Base-by-base conservation (phyloP, 2,329 filamentous ascomycete genomes). In the Cordyceps cicadae region DNA sequence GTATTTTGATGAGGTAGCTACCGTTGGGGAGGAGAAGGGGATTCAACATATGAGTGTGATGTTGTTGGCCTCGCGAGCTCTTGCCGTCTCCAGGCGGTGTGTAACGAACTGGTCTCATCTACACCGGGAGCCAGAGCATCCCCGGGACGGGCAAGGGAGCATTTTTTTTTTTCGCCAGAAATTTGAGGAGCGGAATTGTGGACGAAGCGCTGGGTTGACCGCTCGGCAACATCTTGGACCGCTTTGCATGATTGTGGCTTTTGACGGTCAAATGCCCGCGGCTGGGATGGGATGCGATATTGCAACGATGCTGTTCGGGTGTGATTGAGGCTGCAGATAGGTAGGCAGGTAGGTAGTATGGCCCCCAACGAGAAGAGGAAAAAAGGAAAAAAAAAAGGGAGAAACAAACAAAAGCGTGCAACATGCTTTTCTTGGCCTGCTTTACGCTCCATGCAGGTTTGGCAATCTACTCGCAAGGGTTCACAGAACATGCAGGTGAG, bases 281-380 rank as follows among this genome's bases (percentile, higher is more conserved):
- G 46, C 19, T 48, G 26, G 24, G 24, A 24, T 24, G 24, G 24
- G 48, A 37, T 52, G 56, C 45, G 56, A 59, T 59, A 52, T 59
- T 59, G 56, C 26, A 52, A 52, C 48, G 37, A 53, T 29, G 56
- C 24, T 21, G 56, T 52, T 46, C 49, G 26, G 56, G 49, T 53
- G 56, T 59, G 56, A 53, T 53, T 52, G 49, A 24, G 45, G 56
- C 34, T 46, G 49, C 37, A 32, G 49, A 6, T 34, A 45, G 19
- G 24, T 24, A 24, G 24, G 24, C 24, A 24, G 29, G 29, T 29
- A 29, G 29, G 29, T 7, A 29, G 29, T 50, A 26, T 14, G 39
- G 49, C 56, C 56, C 56, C 56, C 56, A 59, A 59, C 34, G 29
- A 46, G 37, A 56, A 24, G 24, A 4, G 4, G 24, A 4, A 4